These are phyloP conservation scores for Alternaria sp. DNA, from an alignment of 2,329 filamentous ascomycete genomes.

Conservation along the genomic window DNA sequence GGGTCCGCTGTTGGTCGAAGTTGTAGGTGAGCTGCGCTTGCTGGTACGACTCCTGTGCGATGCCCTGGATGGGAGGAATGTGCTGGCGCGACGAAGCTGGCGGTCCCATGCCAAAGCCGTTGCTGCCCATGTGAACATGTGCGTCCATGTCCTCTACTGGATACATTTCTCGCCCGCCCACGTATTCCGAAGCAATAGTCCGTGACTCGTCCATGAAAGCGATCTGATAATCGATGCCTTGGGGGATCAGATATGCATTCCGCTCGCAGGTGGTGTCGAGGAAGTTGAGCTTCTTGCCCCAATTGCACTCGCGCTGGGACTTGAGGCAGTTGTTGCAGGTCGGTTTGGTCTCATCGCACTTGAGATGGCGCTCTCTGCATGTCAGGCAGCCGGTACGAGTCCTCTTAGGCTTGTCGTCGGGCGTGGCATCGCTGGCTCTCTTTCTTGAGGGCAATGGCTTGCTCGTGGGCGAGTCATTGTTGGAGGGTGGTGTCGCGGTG, in stretches of 20 bases:
- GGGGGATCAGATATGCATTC: conserved; percentile 62
- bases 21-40: conserved; percentile 52
- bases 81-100: conserved; percentile 53
- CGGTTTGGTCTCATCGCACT: conserved; percentile 80
- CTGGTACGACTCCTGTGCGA: conserved; percentile 56
- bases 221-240: conserved; percentile 68
- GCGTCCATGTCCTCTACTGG: conserved; percentile 55
- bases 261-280: conserved; percentile 79
- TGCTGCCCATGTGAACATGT: conserved; percentile 24
- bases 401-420: conserved; percentile 72
- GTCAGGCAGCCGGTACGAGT: conserved; percentile 91
- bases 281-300: conserved; percentile 88
- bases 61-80: conserved; percentile 59
- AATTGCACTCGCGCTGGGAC: conserved; percentile 83
- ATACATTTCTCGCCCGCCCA: conserved; percentile 78
- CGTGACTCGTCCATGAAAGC: conserved; percentile 88
- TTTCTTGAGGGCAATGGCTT: conserved; percentile 25
- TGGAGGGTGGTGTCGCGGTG: conserved; percentile 29
- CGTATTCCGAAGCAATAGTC: conserved; percentile 88
- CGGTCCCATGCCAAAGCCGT: conserved; percentile 40
- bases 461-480: conserved; percentile 27
- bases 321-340: conserved; percentile 83
- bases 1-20: conserved; percentile 45
- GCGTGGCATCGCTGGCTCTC: conserved; percentile 28
- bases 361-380: conserved; percentile 86